Percentiles rank a stretch among this genome's conserved stretches.
Evolutionary conservation across 1,284 basidiomycete genomes (phyloP).

Genomic region (Heliocybe sulcata): DNA sequence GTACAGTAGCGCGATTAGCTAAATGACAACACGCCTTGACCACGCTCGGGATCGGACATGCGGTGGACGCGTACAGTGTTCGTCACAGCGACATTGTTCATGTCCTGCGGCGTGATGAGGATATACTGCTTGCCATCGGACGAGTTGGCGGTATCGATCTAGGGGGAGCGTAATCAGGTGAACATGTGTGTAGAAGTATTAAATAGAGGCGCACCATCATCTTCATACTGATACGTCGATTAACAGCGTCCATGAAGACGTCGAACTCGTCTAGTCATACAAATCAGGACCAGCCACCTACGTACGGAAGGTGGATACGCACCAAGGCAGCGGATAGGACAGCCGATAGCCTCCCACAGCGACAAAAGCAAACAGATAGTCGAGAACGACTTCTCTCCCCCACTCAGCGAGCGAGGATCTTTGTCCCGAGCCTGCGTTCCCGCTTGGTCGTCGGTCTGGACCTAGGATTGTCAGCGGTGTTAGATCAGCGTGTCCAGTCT

Average conservation of each 20-base stretch:
- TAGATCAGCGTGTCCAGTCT: background rate
- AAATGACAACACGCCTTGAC: conserved; percentile 49
- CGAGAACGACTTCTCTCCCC: conserved; percentile 96
- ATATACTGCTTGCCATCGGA: conserved; percentile 87
- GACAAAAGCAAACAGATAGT: conserved; percentile 92
- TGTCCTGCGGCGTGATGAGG: conserved; percentile 86
- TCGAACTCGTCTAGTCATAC: conserved; percentile 71
- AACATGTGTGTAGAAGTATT: background rate
- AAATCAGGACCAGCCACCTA: background rate
- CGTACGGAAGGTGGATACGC: conserved; percentile 22
- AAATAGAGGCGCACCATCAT: conserved; percentile 70
- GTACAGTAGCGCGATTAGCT: background rate
- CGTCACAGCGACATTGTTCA: conserved; percentile 60
- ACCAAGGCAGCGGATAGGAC: conserved; percentile 93
- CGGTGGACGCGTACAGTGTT: conserved; percentile 63
- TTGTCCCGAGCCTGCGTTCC: conserved; percentile 60
- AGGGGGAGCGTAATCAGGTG: conserved; percentile 3
- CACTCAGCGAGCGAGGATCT: conserved; percentile 79
- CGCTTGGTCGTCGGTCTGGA: conserved; percentile 74
- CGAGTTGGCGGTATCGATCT: conserved; percentile 83
- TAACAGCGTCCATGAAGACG: conserved; percentile 95
- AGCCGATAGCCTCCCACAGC: conserved; percentile 93
- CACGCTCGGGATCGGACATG: conserved; percentile 77
- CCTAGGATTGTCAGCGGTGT: conserved; percentile 26
- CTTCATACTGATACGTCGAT: conserved; percentile 85